Conservation (phyloP, 257 asterid species). For the Solanum pennellii region DNA sequence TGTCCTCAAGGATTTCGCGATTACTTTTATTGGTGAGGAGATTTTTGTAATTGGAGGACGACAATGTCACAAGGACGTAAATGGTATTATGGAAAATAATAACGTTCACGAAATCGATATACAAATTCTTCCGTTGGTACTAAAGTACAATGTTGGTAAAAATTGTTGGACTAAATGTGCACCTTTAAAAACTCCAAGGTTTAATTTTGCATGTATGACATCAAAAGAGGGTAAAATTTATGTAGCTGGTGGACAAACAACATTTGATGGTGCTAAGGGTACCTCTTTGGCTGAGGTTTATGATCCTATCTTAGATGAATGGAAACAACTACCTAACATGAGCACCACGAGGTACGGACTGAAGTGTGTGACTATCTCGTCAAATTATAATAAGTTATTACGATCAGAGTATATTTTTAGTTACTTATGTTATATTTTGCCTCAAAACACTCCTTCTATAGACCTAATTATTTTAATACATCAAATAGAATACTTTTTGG, state of each 20-base stretch:
- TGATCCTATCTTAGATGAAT: conserved; percentile 27
- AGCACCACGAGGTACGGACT: conserved; percentile 17
- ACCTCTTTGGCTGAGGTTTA: conserved; percentile 43
- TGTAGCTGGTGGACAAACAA: conserved; percentile 44
- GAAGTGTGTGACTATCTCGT: neutral
- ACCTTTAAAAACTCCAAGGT: conserved; percentile 31
- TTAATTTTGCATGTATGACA: conserved; percentile 39
- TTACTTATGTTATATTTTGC: neutral
- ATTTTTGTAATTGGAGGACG: neutral
- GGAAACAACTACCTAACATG: conserved; percentile 45
- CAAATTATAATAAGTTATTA: neutral
- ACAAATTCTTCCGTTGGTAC: conserved; percentile 14
- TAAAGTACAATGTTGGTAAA: conserved; percentile 22
- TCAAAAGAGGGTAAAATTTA: conserved; percentile 23
- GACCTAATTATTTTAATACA: neutral
- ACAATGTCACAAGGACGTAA: neutral
- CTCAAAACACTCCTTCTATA: neutral
- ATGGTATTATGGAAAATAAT: neutral
- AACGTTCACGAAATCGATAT: neutral
- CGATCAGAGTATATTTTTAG: neutral
- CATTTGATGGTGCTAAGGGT: conserved; percentile 33
- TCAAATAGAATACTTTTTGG: neutral
- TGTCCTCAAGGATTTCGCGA: conserved; percentile 38
- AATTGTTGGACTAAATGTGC: conserved; percentile 32
- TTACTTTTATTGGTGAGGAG: conserved; percentile 21